Percentiles rank a stretch among this genome's conserved stretches.
These are phyloP conservation scores for Ustilago nuda DNA, from an alignment of 1,284 basidiomycete species.

Conservation along the genomic window DNA sequence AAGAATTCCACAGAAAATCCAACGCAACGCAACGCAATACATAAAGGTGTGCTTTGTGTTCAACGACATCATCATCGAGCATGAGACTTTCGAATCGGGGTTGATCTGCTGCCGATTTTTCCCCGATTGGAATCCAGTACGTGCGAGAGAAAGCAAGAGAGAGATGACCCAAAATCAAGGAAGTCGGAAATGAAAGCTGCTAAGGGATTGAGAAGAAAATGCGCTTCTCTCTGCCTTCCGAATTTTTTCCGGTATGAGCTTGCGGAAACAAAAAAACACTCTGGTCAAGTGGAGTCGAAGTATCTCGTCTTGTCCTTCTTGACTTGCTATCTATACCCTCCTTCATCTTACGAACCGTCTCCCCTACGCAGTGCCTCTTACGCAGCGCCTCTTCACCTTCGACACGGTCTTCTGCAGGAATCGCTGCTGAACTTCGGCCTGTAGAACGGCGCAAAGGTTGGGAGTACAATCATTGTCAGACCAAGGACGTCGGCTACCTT, in stretches of 20 bases:
- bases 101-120: not conserved
- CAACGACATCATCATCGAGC: not conserved
- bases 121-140: not conserved
- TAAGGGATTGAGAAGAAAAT: not conserved
- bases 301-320: not conserved
- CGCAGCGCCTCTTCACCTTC: no score
- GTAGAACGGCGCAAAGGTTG: no score
- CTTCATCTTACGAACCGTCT: no score
- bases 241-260: slow-evolving; percentile 15
- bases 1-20: slow-evolving; percentile 1
- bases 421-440: no score
- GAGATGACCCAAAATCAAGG: slow-evolving; percentile 5
- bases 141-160: not conserved
- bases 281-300: slow-evolving; percentile 1
- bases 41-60: slow-evolving; percentile 1
- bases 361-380: no score
- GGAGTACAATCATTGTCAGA: no score
- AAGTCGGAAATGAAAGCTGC: slow-evolving; percentile 11
- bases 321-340: not conserved
- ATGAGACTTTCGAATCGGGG: not conserved
- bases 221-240: slow-evolving; percentile 1
- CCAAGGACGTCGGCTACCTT: no score
- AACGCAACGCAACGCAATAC: not conserved
- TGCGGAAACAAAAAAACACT: not conserved
- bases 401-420: no score